A percentile compares a stretch with the other conserved stretches of the same genome.
phyloP scores from a whole-genome alignment of 1,139 yeast species.

The Zygosaccharomyces pseudobailii region DNA sequence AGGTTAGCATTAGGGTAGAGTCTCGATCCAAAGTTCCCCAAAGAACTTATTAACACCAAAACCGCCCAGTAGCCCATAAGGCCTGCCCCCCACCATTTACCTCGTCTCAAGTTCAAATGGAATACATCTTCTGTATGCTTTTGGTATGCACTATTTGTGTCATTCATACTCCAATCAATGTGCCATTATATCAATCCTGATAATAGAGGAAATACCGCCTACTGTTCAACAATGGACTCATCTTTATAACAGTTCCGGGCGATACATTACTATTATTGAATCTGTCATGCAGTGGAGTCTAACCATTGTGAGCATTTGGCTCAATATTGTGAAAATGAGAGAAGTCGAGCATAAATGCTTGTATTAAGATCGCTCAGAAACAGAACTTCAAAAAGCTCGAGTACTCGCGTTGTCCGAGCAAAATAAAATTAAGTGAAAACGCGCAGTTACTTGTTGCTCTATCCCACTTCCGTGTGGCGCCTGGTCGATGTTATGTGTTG shows the following conservation, averaged over 20 bases:
- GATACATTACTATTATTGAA: too few species aligned
- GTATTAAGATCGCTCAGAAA: neutral
- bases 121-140: slow-evolving; percentile 4
- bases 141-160: neutral
- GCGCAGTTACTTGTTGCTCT: neutral
- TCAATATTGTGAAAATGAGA: neutral
- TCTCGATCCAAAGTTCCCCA: neutral
- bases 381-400: neutral
- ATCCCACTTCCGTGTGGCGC: neutral
- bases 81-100: slow-evolving; percentile 13
- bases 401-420: neutral
- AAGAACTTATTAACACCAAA: slow-evolving; percentile 7
- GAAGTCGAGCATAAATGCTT: neutral
- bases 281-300: too few species aligned
- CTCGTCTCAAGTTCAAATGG: slow-evolving; percentile 8
- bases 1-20: neutral
- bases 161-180: neutral
- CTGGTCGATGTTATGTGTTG: too few species aligned
- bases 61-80: slow-evolving; percentile 16
- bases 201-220: too few species aligned
- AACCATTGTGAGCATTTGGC: neutral
- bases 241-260: too few species aligned
- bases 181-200: too few species aligned
- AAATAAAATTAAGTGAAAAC: neutral
- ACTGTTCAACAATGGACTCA: too few species aligned